Evolutionary conservation across 495 filamentous ascomycete genomes (phyloP).

Genomic region (Clohesyomyces aquaticus): DNA sequence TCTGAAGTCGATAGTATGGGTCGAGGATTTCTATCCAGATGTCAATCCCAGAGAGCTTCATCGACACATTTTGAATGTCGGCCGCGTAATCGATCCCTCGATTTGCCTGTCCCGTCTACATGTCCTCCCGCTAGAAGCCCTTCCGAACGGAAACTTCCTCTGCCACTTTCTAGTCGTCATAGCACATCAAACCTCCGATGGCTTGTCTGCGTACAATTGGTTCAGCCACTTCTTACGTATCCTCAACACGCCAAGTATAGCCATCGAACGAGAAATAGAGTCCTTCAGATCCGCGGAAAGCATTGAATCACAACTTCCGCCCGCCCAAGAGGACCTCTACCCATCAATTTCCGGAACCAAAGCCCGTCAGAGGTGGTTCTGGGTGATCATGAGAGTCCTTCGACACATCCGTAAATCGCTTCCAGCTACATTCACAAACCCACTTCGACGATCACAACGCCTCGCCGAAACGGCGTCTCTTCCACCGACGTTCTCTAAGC

Average conservation of each 20-base stretch:
- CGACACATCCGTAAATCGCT: conserved; percentile 45
- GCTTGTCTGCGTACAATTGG: conserved; percentile 45
- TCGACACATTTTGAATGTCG: conserved; percentile 43
- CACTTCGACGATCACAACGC: conserved; percentile 31
- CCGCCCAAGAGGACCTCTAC: conserved; percentile 49
- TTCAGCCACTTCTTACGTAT: conserved; percentile 42
- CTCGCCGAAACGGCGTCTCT: conserved; percentile 5
- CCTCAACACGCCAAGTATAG: conserved; percentile 35
- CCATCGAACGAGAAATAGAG: conserved; percentile 15
- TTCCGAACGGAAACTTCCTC: conserved; percentile 28
- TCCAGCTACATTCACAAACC: conserved; percentile 45
- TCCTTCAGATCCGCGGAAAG: conserved; percentile 19
- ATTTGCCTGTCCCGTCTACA: conserved; percentile 43
- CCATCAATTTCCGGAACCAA: conserved; percentile 40
- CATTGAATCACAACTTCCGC: conserved; percentile 37
- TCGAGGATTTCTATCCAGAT: conserved; percentile 41
- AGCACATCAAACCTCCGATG: conserved; percentile 45
- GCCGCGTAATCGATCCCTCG: conserved; percentile 41
- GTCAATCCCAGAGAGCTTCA: conserved; percentile 44
- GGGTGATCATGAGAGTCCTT: conserved; percentile 46
- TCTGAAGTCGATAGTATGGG: conserved; percentile 37
- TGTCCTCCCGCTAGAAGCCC: conserved; percentile 38
- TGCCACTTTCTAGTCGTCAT: conserved; percentile 40
- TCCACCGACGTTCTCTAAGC: conserved; percentile 38
- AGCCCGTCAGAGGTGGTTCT: conserved; percentile 47